These are phyloP conservation scores for Eleusine indica DNA, from an alignment of 176 grass and related monocot genomes.

Conservation along the genomic window DNA sequence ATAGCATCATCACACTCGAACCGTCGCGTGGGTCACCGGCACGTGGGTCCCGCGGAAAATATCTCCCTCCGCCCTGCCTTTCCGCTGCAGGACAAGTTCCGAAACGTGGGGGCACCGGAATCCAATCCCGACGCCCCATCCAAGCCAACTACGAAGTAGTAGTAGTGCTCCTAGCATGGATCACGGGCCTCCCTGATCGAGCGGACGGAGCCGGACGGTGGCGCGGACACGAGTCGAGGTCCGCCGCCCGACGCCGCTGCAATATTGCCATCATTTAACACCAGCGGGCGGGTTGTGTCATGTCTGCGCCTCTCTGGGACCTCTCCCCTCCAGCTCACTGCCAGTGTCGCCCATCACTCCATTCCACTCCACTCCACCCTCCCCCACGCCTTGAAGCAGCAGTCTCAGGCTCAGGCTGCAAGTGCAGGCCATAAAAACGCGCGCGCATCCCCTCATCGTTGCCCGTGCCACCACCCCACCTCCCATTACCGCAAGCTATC, in stretches of 20 bases:
- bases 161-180: not conserved
- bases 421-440: slow-evolving; percentile 21
- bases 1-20: not conserved
- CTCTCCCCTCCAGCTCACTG: slow-evolving; percentile 65
- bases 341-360: slow-evolving; percentile 46
- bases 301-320: not conserved
- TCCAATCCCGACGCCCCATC: slow-evolving; percentile 22
- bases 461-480: not conserved
- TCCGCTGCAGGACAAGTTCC: not conserved
- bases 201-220: slow-evolving; percentile 22
- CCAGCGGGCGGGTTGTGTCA: not conserved
- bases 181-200: slow-evolving; percentile 12
- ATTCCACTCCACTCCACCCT: slow-evolving; percentile 1
- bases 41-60: not conserved
- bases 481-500: not conserved
- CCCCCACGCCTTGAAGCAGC: not conserved
- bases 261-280: slow-evolving; percentile 44
- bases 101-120: not conserved
- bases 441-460: not conserved
- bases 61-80: not conserved
- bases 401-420: not conserved
- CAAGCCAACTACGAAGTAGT: not conserved
- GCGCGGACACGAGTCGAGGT: slow-evolving; percentile 2
- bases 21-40: slow-evolving; percentile 8
- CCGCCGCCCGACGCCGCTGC: slow-evolving; percentile 21